Conservation (phyloP, 805 yeast species). For the Yamadazyma akitaensis region DNA sequence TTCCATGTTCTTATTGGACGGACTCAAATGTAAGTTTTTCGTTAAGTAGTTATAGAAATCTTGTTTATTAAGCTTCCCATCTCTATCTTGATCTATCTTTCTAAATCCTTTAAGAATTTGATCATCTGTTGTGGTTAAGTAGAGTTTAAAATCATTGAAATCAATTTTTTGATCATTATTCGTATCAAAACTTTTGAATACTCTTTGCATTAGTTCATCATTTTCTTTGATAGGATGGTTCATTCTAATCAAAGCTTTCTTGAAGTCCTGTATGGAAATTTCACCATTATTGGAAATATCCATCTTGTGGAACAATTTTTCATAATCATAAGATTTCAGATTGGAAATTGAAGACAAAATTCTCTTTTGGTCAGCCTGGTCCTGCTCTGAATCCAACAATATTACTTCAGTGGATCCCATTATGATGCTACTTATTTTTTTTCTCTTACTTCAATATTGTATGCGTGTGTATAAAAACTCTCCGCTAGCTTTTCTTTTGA, state of each 20-base stretch:
- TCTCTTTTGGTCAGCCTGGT: slow-evolving; percentile 2
- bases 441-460: neutral
- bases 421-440: neutral
- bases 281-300: slow-evolving; percentile 45
- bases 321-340: slow-evolving; percentile 11
- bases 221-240: slow-evolving; percentile 67
- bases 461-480: neutral
- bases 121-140: slow-evolving; percentile 62
- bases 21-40: slow-evolving; percentile 48
- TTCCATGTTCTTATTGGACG: slow-evolving; percentile 52
- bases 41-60: slow-evolving; percentile 69
- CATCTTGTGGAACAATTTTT: slow-evolving; percentile 28
- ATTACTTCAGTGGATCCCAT: neutral
- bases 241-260: slow-evolving; percentile 40
- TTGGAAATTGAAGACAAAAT: slow-evolving; percentile 1
- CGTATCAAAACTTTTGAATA: slow-evolving; percentile 58
- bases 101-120: slow-evolving; percentile 69
- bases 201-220: slow-evolving; percentile 52
- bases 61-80: slow-evolving; percentile 61
- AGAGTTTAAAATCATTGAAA: slow-evolving; percentile 62
- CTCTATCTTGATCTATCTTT: slow-evolving; percentile 65
- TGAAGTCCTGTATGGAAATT: slow-evolving; percentile 47
- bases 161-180: slow-evolving; percentile 57
- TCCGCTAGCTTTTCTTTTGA: neutral
- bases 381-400: neutral